Evolutionary conservation across 257 asterid genomes (phyloP), one percentile per base, ranked within the genome.

Genomic region (Eucommia ulmoides): DNA sequence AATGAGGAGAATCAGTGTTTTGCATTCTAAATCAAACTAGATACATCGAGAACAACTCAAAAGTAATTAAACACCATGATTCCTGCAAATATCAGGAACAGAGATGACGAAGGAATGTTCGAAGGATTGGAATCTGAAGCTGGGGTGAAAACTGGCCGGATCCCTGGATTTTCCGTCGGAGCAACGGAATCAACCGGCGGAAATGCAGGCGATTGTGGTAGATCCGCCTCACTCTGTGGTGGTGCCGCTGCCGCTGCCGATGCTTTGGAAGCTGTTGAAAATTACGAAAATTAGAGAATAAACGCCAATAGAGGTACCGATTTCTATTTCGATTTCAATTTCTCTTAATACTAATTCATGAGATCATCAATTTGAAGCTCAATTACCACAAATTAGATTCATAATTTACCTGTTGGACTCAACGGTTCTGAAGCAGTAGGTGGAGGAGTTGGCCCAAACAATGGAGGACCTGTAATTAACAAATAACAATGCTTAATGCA

Each of bases 391-490:
- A 12, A 5, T 29, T 29, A 5, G 38, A 29, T 29, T 29, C 12
- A 5, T 29, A 7, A 12, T 20, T 24, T 61, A 79, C 88, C 88
- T 67, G 42, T 53, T 45, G 70, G 76, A 55, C 59, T 52, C 41
- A 41, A 12, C 11, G 69, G 57, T n/a, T 58, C 55, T 50, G 38
- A 48, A 20, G 66, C 56, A 22, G 64, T 55, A 2, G 79, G 71
- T 21, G 84, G 59, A 56, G 60, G 66, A 18, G 73, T 21, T 49
- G 93, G 88, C 22, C 52, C 72, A 33, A 75, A 74, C 51, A 80
- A 55, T 2, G 60, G 67, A 2, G 87, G 84, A 50, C 94, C 94
- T 77, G 74, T 29, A 12, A 5, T 12, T 29, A 29, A 29, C 7
- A 29, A 29, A 29, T 29, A 29, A 29, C 38, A 29, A 5, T 7